phyloP scores from a whole-genome alignment of 805 yeast genomes.

The Barnettozyma siamensis region DNA sequence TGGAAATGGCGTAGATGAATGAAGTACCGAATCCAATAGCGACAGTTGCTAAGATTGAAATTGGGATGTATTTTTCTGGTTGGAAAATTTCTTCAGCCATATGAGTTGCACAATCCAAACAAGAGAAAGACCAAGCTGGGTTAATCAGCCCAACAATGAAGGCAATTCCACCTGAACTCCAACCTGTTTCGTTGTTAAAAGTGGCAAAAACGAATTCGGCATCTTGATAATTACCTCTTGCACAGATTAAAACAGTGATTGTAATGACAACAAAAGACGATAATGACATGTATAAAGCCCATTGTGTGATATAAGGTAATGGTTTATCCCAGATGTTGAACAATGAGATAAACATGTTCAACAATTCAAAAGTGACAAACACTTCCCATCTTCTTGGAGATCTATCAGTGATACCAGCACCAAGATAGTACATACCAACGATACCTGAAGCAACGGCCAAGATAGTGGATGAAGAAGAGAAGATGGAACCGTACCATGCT shows the following conservation, averaged over 20 bases:
- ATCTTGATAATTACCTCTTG: conserved; percentile 44
- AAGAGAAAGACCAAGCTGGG: conserved; percentile 62
- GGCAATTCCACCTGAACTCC: conserved; percentile 51
- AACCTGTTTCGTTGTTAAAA: conserved; percentile 53
- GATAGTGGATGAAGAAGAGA: conserved; percentile 53
- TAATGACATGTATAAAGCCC: conserved; percentile 46
- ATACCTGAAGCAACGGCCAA: conserved; percentile 45
- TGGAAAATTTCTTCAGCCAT: conserved; percentile 58
- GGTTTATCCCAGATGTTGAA: conserved; percentile 45
- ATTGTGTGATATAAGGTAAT: conserved; percentile 42
- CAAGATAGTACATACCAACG: conserved; percentile 43
- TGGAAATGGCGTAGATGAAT: conserved; percentile 42
- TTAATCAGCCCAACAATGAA: conserved; percentile 59
- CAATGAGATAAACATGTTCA: conserved; percentile 36
- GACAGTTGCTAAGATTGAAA: conserved; percentile 53
- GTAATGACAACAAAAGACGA: conserved; percentile 46
- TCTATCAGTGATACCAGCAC: conserved; percentile 28
- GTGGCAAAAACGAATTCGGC: conserved; percentile 47
- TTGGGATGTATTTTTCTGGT: conserved; percentile 51
- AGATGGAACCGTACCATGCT: conserved; percentile 57
- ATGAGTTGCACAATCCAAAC: conserved; percentile 65
- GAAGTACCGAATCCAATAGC: conserved; percentile 58
- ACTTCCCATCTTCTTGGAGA: conserved; percentile 44
- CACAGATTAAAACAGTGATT: conserved; percentile 43
- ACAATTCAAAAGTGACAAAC: conserved; percentile 41